Evolutionary conservation across 2,329 filamentous ascomycete genomes (phyloP).

Genomic region (Ophioceras dolichostomum): DNA sequence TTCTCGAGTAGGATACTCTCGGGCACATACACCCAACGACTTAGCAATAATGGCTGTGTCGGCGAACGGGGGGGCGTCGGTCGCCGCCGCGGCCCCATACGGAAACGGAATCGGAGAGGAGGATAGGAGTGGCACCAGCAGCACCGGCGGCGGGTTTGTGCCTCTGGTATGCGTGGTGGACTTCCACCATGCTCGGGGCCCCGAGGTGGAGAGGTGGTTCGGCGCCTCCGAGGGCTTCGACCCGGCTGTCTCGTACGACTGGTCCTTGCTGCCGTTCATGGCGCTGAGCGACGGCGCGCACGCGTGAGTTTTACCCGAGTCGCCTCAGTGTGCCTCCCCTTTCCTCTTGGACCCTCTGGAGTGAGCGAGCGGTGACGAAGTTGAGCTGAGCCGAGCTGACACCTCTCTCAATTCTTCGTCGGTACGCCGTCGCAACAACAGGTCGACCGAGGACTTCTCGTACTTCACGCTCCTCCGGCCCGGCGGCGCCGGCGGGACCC

Average conservation of each 20-base stretch:
- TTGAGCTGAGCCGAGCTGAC: too few relatives aligned
- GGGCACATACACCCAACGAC: not conserved
- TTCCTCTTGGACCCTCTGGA: too few relatives aligned
- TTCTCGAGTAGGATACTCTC: too few relatives aligned
- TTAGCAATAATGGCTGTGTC: not conserved
- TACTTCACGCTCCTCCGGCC: constrained; percentile 85
- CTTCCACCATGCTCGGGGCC: constrained; percentile 77
- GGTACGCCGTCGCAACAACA: constrained; percentile 23
- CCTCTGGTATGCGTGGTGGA: constrained; percentile 71
- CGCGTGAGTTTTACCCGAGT: constrained; percentile 57
- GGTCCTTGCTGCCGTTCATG: constrained; percentile 91
- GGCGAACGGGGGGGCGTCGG: not conserved
- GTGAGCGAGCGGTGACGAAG: too few relatives aligned
- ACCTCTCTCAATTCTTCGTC: too few relatives aligned
- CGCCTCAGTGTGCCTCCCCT: too few relatives aligned
- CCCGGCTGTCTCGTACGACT: constrained; percentile 74
- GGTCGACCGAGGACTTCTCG: constrained; percentile 88
- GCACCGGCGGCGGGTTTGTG: constrained; percentile 10
- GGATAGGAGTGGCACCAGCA: constrained; percentile 1
- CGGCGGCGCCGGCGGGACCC: constrained; percentile 44
- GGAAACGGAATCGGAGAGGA: not conserved
- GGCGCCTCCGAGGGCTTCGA: constrained; percentile 62
- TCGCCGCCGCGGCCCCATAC: too few relatives aligned
- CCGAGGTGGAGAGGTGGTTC: constrained; percentile 90
- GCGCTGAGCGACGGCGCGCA: constrained; percentile 92